phyloP scores from a whole-genome alignment of 148 eudicot species.

The Rhododendron simsii region DNA sequence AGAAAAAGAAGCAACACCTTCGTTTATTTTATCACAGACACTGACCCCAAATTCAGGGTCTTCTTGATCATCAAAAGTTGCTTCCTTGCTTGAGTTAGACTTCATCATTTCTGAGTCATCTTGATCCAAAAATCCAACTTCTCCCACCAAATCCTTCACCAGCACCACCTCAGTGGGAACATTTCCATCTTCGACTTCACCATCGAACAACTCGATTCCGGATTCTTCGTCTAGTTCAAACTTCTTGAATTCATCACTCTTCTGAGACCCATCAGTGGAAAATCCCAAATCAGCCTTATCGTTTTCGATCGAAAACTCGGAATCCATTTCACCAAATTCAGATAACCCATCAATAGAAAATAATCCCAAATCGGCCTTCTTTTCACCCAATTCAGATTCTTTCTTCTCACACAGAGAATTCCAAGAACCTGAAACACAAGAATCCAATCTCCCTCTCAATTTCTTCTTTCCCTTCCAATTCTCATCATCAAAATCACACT shows the following conservation, averaged over 20 bases:
- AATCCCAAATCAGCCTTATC: conserved; percentile 16
- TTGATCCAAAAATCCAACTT: conserved; percentile 6
- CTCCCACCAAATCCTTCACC: conserved; percentile 6
- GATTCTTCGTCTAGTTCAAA: conserved; percentile 2
- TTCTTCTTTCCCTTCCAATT: neutral
- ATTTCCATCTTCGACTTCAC: conserved; percentile 10
- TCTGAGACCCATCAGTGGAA: conserved; percentile 13
- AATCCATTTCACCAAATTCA: conserved; percentile 13
- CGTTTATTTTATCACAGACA: neutral
- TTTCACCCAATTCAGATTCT: neutral
- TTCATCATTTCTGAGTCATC: conserved; percentile 5
- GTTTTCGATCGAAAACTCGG: conserved; percentile 6
- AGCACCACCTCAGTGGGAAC: neutral
- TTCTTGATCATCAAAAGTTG: conserved; percentile 9
- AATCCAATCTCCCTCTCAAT: neutral
- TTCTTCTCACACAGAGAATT: conserved; percentile 11
- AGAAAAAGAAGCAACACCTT: neutral
- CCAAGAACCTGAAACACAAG: conserved; percentile 19
- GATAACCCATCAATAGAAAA: neutral
- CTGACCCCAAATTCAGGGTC: neutral
- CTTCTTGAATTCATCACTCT: neutral
- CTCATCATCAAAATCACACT: conserved; percentile 4
- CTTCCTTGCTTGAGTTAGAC: conserved; percentile 8
- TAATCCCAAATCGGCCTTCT: neutral
- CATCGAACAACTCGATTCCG: conserved; percentile 13